Evolutionary conservation across 2,329 filamentous ascomycete species (phyloP), one percentile per base, ranked within the genome.

Genomic region (Huntiella abstrusa): DNA sequence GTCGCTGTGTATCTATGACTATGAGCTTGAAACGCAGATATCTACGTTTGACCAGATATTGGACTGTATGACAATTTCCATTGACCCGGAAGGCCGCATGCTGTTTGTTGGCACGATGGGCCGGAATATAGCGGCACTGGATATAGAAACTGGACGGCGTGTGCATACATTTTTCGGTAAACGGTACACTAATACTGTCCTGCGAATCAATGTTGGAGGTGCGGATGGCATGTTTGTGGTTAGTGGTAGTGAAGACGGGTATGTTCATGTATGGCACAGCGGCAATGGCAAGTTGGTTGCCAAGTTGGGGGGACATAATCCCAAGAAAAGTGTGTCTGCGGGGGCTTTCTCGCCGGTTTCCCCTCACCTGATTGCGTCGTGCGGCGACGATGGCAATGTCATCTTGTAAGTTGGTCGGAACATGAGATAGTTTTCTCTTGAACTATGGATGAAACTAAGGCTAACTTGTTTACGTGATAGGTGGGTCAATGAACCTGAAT

Each of bases 171-270:
- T 83, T 57, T 67, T 74, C 12, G 87, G 85, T 0, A 81, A 87
- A 51, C 73, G 70, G 38, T 83, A 86, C 51, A 79, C 76, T 46
- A 66, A 80, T 2, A 94, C 68, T 57, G 72, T 95, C 47, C 92
- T 98, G 49, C 73, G 88, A 43, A 83, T 79, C 55, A 67, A 70
- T 0, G 91, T 95, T 61, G 91, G 91, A 13, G 91, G 91, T 32
- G 87, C 88, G 1, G 80, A 83, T 49, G 86, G 95, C 63, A 87
- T 80, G 58, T 95, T 95, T 59, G 80, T 96, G 7, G 69, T 92
- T 22, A 88, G 83, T 55, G 91, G 91, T 8, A 94, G 86, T 55
- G 86, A 95, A 71, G 74, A 77, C 52, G 75, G 76, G 2, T 70
- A 72, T 47, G 72, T 96, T 37, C 80, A 85, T 58, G 83, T 98